These are phyloP conservation scores for Aspergillus leporis DNA, from an alignment of 495 filamentous ascomycete genomes.

Conservation along the genomic window DNA sequence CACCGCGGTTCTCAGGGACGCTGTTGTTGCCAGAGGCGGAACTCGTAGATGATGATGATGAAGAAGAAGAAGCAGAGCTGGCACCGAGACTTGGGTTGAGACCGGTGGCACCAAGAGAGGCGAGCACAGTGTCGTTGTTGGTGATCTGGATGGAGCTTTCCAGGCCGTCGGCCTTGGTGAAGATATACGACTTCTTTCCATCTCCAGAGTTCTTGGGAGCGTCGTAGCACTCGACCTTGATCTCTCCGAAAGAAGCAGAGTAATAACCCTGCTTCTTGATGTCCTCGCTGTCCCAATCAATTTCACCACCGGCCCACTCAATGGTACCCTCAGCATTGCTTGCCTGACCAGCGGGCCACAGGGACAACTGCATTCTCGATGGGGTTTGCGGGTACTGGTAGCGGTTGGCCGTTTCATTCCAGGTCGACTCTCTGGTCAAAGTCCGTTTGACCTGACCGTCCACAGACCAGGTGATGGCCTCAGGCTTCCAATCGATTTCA, in stretches of 20 bases:
- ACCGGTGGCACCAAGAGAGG: slow-evolving; percentile 76
- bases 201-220: slow-evolving; percentile 62
- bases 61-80: slow-evolving; percentile 28
- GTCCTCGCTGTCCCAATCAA: slow-evolving; percentile 82
- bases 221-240: slow-evolving; percentile 83
- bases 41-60: slow-evolving; percentile 23
- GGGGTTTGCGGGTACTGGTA: slow-evolving; percentile 94
- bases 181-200: slow-evolving; percentile 72
- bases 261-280: slow-evolving; percentile 87
- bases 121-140: slow-evolving; percentile 74
- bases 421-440: slow-evolving; percentile 73
- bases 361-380: slow-evolving; percentile 87
- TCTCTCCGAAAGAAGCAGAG: slow-evolving; percentile 76
- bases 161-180: slow-evolving; percentile 61
- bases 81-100: slow-evolving; percentile 59
- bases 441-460: slow-evolving; percentile 76
- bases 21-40: slow-evolving; percentile 28
- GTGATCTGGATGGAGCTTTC: slow-evolving; percentile 76
- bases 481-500: slow-evolving; percentile 89
- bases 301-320: slow-evolving; percentile 85
- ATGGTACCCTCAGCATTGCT: slow-evolving; percentile 83
- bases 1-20: slow-evolving; percentile 36
- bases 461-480: slow-evolving; percentile 79
- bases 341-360: slow-evolving; percentile 88
- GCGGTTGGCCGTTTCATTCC: slow-evolving; percentile 76